Percentiles rank a stretch among this genome's conserved stretches.
phyloP scores from a whole-genome alignment of 192 early-diverging fungal species.

The Obelidium mucronatum region DNA sequence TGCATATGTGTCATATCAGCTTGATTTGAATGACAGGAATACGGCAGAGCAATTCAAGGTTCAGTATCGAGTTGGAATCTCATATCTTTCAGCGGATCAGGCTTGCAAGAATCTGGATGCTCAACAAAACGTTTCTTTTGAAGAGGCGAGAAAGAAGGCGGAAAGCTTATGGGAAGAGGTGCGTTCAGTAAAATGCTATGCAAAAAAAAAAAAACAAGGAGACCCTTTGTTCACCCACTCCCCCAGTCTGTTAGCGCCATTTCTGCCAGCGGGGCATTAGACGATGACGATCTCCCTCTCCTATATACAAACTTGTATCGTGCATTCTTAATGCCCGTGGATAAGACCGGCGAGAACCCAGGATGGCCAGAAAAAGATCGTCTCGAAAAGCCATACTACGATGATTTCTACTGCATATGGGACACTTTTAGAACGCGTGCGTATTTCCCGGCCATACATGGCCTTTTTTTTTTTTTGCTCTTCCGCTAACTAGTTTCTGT shows the following conservation, averaged over 20 bases:
- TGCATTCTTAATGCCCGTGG: constrained; percentile 40
- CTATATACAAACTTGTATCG: constrained; percentile 42
- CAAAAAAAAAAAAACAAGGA: too few species aligned
- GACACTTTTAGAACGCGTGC: constrained; percentile 30
- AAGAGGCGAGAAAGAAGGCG: too few species aligned
- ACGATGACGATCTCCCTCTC: not conserved
- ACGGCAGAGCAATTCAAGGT: too few species aligned
- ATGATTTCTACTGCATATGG: constrained; percentile 40
- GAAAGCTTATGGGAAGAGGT: too few species aligned
- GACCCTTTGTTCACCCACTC: not conserved
- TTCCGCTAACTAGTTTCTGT: not conserved
- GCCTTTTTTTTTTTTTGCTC: not conserved
- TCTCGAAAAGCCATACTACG: constrained; percentile 30
- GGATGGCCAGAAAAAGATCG: constrained; percentile 17
- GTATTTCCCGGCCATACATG: not conserved
- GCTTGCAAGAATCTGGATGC: too few species aligned
- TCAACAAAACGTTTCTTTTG: too few species aligned
- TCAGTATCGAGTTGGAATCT: too few species aligned
- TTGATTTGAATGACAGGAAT: too few species aligned
- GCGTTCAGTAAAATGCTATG: too few species aligned
- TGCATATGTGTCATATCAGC: too few species aligned
- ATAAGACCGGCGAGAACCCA: constrained; percentile 47
- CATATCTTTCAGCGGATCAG: too few species aligned
- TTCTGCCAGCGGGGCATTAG: not conserved
- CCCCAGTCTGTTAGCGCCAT: not conserved